A percentile compares a stretch with the other conserved stretches of the same genome.
Evolutionary conservation across 2,329 filamentous ascomycete species (phyloP).

Genomic region (Arachnomyces sp.): DNA sequence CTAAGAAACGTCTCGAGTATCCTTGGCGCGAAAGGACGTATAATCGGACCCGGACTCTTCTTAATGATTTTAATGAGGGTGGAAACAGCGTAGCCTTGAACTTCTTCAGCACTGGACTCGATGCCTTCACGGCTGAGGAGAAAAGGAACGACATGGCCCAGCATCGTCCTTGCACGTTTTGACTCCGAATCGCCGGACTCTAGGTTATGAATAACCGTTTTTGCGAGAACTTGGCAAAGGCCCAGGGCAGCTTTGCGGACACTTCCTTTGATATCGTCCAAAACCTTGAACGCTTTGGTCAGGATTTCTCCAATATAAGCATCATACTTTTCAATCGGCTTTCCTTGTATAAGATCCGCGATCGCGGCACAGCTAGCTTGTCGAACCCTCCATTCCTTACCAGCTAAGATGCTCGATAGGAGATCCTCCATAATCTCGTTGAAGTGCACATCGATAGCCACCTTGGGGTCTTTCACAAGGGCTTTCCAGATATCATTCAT

Average conservation of each 20-base stretch:
- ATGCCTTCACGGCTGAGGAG: slow-evolving; percentile 81
- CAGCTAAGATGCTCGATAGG: slow-evolving; percentile 68
- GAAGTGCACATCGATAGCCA: slow-evolving; percentile 72
- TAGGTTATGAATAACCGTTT: slow-evolving; percentile 74
- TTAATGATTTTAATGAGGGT: slow-evolving; percentile 87
- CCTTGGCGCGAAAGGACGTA: slow-evolving; percentile 72
- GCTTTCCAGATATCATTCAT: slow-evolving; percentile 99
- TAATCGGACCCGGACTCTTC: slow-evolving; percentile 65
- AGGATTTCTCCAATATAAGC: slow-evolving; percentile 80
- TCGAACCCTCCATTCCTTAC: slow-evolving; percentile 86
- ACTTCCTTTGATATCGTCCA: slow-evolving; percentile 92
- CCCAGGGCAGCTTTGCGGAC: slow-evolving; percentile 74
- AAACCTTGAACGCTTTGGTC: slow-evolving; percentile 75
- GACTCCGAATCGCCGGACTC: slow-evolving; percentile 62
- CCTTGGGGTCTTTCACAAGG: slow-evolving; percentile 78
- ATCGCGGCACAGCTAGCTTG: slow-evolving; percentile 90
- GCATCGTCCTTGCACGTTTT: slow-evolving; percentile 67
- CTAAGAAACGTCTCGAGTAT: slow-evolving; percentile 76
- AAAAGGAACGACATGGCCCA: slow-evolving; percentile 83
- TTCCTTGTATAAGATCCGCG: slow-evolving; percentile 76
- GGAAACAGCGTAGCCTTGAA: slow-evolving; percentile 72
- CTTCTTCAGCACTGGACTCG: slow-evolving; percentile 80
- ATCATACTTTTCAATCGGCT: slow-evolving; percentile 69
- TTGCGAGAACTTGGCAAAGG: slow-evolving; percentile 76
- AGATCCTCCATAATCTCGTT: slow-evolving; percentile 84